These are phyloP conservation scores for Claviceps quebecensis DNA, from an alignment of 2,329 filamentous ascomycete genomes.

Conservation along the genomic window DNA sequence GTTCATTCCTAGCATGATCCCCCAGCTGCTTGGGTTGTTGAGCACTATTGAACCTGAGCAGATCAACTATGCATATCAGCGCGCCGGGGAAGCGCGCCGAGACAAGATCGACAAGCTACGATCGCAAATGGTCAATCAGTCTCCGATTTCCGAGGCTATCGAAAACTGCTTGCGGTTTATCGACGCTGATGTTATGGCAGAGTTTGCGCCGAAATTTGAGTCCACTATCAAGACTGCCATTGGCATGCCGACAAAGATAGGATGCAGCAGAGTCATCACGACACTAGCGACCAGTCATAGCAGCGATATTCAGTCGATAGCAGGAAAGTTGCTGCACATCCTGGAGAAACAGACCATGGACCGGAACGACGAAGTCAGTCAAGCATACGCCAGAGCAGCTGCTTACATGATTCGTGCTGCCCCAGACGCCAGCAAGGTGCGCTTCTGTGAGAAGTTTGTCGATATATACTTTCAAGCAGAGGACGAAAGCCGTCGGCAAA, in stretches of 20 bases:
- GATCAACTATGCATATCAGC: conserved; percentile 85
- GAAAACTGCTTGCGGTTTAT: conserved; percentile 76
- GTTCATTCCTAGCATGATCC: conserved; percentile 70
- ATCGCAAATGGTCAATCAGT: conserved; percentile 66
- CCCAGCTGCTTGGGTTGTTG: conserved; percentile 65
- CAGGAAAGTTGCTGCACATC: conserved; percentile 60
- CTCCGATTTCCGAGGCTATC: conserved; percentile 84
- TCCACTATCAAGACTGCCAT: conserved; percentile 72
- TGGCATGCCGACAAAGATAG: conserved; percentile 87
- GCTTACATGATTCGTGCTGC: conserved; percentile 65
- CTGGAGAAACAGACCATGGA: conserved; percentile 76
- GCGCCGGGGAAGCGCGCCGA: conserved; percentile 72
- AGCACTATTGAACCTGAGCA: conserved; percentile 81
- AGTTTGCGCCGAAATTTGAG: conserved; percentile 59
- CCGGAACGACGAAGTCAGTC: conserved; percentile 84
- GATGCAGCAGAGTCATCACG: conserved; percentile 71
- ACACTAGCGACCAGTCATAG: conserved; percentile 72
- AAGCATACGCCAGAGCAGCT: conserved; percentile 72
- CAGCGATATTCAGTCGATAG: conserved; percentile 59
- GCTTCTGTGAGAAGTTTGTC: conserved; percentile 40
- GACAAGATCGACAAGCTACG: conserved; percentile 84
- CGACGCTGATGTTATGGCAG: conserved; percentile 63
- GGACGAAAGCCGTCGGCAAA: conserved; percentile 58
- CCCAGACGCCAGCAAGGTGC: conserved; percentile 32
- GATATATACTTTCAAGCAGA: conserved; percentile 71